These are phyloP conservation scores for Trichaptum fuscoviolaceum DNA, from an alignment of 768 basidiomycete genomes.

Conservation along the genomic window DNA sequence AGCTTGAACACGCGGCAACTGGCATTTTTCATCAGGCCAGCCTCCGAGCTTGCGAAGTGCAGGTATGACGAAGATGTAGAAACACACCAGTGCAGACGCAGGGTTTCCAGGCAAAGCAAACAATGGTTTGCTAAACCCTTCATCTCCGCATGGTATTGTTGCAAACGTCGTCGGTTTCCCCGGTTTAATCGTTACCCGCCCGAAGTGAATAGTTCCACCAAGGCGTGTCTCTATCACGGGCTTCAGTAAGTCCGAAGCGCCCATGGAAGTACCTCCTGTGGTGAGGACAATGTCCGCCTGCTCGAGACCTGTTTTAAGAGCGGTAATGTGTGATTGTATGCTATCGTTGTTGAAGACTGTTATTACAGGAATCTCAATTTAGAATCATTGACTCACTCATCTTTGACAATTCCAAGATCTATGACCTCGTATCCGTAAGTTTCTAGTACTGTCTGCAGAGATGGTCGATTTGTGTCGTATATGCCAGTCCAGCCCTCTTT, in stretches of 20 bases:
- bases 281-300: slow-evolving; percentile 72
- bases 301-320: slow-evolving; percentile 52
- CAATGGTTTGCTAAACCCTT: slow-evolving; percentile 46
- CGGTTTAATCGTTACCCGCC: slow-evolving; percentile 73
- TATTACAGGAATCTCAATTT: background rate
- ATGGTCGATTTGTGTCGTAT: slow-evolving; percentile 84
- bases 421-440: slow-evolving; percentile 71
- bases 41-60: slow-evolving; percentile 70
- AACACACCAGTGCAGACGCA: slow-evolving; percentile 81
- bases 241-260: slow-evolving; percentile 79
- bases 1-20: slow-evolving; percentile 58
- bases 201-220: slow-evolving; percentile 76
- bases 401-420: slow-evolving; percentile 76
- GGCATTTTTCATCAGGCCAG: slow-evolving; percentile 46
- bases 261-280: slow-evolving; percentile 92
- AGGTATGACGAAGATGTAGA: slow-evolving; percentile 80
- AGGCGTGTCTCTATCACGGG: slow-evolving; percentile 82
- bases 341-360: slow-evolving; percentile 25
- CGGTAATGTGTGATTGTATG: slow-evolving; percentile 49
- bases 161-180: slow-evolving; percentile 93
- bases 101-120: slow-evolving; percentile 91
- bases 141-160: slow-evolving; percentile 46
- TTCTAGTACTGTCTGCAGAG: slow-evolving; percentile 62
- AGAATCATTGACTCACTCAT: slow-evolving; percentile 44
- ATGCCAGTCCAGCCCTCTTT: slow-evolving; percentile 59